phyloP scores from a whole-genome alignment of 768 basidiomycete genomes.

The Mycena pura region DNA sequence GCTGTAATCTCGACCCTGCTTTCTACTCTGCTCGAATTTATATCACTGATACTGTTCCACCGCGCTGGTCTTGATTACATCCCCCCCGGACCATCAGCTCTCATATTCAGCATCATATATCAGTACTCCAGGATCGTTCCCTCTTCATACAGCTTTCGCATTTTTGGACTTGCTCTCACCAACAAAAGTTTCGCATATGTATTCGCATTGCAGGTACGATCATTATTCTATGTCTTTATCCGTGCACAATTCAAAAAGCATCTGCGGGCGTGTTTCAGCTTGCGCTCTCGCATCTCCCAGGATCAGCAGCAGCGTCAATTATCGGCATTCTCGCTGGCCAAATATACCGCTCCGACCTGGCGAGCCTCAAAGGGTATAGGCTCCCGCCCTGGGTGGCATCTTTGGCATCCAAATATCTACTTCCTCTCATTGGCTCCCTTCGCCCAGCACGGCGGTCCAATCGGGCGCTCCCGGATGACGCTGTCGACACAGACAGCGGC shows the following conservation, averaged over 20 bases:
- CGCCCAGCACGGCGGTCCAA: slow-evolving; percentile 70
- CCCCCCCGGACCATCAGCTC: slow-evolving; percentile 75
- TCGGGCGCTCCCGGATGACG: slow-evolving; percentile 73
- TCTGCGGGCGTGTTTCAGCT: slow-evolving; percentile 55
- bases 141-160: slow-evolving; percentile 72
- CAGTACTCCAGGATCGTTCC: slow-evolving; percentile 85
- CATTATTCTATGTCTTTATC: slow-evolving; percentile 27
- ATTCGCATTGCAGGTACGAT: slow-evolving; percentile 75
- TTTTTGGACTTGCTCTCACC: slow-evolving; percentile 75
- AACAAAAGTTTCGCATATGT: slow-evolving; percentile 81
- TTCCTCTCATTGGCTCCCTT: slow-evolving; percentile 72
- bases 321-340: slow-evolving; percentile 76
- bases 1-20: slow-evolving; percentile 69
- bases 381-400: slow-evolving; percentile 64
- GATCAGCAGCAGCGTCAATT: slow-evolving; percentile 64
- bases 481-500: slow-evolving; percentile 28
- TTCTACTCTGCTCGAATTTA: slow-evolving; percentile 72
- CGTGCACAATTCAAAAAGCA: background rate
- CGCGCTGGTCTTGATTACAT: slow-evolving; percentile 75
- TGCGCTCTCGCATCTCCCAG: slow-evolving; percentile 68
- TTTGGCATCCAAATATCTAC: slow-evolving; percentile 62
- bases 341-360: slow-evolving; percentile 83
- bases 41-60: slow-evolving; percentile 68
- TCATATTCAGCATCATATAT: slow-evolving; percentile 83
- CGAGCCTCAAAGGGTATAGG: slow-evolving; percentile 81